Evolutionary conservation across 2,329 filamentous ascomycete genomes (phyloP).

Genomic region (Emergomyces orientalis): DNA sequence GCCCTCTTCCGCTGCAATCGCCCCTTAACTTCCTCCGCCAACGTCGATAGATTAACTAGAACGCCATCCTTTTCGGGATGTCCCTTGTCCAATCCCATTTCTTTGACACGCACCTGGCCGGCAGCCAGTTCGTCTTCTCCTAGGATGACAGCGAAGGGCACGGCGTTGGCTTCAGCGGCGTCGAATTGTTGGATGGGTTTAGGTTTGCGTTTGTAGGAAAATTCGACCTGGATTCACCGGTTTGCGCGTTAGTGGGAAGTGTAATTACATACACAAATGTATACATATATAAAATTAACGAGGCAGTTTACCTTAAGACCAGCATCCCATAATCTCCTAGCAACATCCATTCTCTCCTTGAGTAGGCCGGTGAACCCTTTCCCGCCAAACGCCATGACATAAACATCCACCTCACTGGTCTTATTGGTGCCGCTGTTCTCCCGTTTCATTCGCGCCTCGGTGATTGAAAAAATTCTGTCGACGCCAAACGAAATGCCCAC

Average conservation of each 20-base stretch:
- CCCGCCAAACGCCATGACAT: slow-evolving; percentile 88
- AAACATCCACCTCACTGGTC: slow-evolving; percentile 75
- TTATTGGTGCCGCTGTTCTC: slow-evolving; percentile 46
- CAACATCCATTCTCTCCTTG: slow-evolving; percentile 73
- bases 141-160: slow-evolving; percentile 80
- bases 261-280: neutral
- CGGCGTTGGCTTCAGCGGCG: slow-evolving; percentile 66
- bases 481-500: slow-evolving; percentile 90
- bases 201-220: slow-evolving; percentile 80
- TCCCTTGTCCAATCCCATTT: slow-evolving; percentile 66
- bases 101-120: slow-evolving; percentile 83
- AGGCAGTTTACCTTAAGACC: slow-evolving; percentile 59
- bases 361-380: slow-evolving; percentile 74
- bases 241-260: slow-evolving; percentile 18
- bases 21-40: slow-evolving; percentile 20
- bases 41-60: slow-evolving; percentile 50
- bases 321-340: slow-evolving; percentile 69
- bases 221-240: slow-evolving; percentile 56
- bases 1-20: slow-evolving; percentile 9
- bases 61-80: slow-evolving; percentile 88
- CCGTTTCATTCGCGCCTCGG: slow-evolving; percentile 63
- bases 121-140: slow-evolving; percentile 80
- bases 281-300: neutral
- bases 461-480: slow-evolving; percentile 89
- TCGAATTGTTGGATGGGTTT: slow-evolving; percentile 87